Base-by-base conservation (phyloP, 345 rosid species). In the Mercurialis annua region DNA sequence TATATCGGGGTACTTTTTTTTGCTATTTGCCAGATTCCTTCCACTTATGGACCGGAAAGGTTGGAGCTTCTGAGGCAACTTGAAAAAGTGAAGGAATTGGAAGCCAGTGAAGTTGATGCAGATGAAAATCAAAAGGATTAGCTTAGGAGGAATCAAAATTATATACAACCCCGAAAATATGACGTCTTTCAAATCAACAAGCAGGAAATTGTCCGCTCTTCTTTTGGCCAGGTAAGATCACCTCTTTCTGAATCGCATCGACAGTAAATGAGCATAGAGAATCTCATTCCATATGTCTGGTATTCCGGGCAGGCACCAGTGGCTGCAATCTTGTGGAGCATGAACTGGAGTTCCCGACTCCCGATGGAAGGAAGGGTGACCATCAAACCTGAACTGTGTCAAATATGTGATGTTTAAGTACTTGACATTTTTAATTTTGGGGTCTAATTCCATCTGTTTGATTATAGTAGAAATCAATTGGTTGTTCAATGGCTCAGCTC, bases 311-410 rank as follows among this genome's bases (percentile, higher is more conserved):
- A 90, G 64, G 76, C 97, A 95, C 97, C 99, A 95, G 61, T 90
- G 97, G 81, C 98, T 88, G 81, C 96, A 90, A 70, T 90, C 98
- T 73, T 92, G 92, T 9, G 99, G 88, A 74, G 92, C 92, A 66
- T 76, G 74, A 49, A 64, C 59, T 1, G 80, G 78, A 63, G 86
- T 90, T 4, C 87, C 86, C 2, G 79, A 78, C 78, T 85, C 92
- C n/a, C 93, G 84, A 76, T 87, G 71, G 64, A 66, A 77, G 38
- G 98, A 87, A 27, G 98, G 98, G 65, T 95, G 97, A 38, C 86
- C 86, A 16, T 93, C 94, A 23, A 71, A 81, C 65, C 95, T 85
- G 71, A 79, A 81, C 81, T 79, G 87, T 10, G 97, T 76, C 80
- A 91, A 73, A 76, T 79, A 73, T 66, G 92, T 89, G 40, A 91